These are phyloP conservation scores for Fusarium brachygibbosum DNA, from an alignment of 2,329 filamentous ascomycete genomes.

Conservation along the genomic window DNA sequence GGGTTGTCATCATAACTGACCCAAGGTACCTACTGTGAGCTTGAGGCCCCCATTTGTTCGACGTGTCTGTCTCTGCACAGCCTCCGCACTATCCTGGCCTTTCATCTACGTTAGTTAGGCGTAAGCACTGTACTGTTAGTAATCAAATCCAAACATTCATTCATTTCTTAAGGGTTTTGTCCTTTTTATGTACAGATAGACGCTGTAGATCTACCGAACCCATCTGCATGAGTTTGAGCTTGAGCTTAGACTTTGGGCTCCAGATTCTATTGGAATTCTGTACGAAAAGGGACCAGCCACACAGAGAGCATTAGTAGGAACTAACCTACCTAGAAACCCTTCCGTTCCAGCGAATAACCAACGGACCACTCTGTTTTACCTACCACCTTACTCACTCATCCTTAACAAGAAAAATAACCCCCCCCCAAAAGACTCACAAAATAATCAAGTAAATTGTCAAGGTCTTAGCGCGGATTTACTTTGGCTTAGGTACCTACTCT, in stretches of 20 bases:
- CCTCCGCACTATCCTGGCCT: constrained; percentile 37
- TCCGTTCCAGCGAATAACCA: too few species aligned
- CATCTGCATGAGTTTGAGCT: constrained; percentile 6
- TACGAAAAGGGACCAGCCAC: constrained; percentile 37
- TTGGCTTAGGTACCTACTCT: constrained; percentile 5
- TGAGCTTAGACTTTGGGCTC: constrained; percentile 23
- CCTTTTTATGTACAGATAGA: constrained; percentile 10
- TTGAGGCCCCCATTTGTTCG: constrained; percentile 23
- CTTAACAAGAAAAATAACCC: not conserved
- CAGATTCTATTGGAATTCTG: constrained; percentile 42
- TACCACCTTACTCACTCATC: not conserved
- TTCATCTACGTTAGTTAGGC: not conserved
- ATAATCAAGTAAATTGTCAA: constrained; percentile 28
- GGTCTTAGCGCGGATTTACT: constrained; percentile 8
- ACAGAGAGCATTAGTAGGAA: not conserved
- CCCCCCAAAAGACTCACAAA: not conserved
- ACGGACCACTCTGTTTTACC: too few species aligned
- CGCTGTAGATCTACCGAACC: constrained; percentile 22
- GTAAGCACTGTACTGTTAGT: constrained; percentile 1
- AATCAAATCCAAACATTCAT: not conserved
- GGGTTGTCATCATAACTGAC: not conserved
- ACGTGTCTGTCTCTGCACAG: constrained; percentile 47
- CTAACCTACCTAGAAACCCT: too few species aligned
- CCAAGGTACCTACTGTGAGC: not conserved
- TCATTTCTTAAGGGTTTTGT: not conserved